These are phyloP conservation scores for Tricholoma matsutake DNA, from an alignment of 768 basidiomycete genomes.

Conservation along the genomic window DNA sequence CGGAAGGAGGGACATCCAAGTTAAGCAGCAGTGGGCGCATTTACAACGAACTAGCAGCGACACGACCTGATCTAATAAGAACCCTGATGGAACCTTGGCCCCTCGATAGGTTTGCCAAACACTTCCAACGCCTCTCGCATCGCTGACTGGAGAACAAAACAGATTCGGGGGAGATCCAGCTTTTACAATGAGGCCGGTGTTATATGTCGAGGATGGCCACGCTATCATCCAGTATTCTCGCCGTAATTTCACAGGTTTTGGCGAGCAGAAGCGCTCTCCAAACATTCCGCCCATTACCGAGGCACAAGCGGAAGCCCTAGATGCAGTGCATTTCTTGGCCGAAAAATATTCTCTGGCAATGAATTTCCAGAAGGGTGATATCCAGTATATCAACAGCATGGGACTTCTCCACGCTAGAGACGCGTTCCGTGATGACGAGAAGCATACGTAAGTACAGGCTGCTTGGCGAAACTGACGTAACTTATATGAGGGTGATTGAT, in stretches of 20 bases:
- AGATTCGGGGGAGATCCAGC: constrained; percentile 38
- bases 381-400: constrained; percentile 47
- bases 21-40: constrained; percentile 41
- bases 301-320: constrained; percentile 47
- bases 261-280: constrained; percentile 29
- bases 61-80: constrained; percentile 41
- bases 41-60: constrained; percentile 45
- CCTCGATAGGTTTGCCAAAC: constrained; percentile 33
- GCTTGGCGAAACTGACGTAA: neutral
- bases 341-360: constrained; percentile 41
- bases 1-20: constrained; percentile 42
- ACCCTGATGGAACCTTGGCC: constrained; percentile 42
- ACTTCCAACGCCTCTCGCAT: neutral
- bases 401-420: constrained; percentile 43
- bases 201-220: constrained; percentile 37
- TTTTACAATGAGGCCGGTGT: constrained; percentile 35
- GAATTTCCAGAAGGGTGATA: constrained; percentile 48
- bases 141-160: neutral
- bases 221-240: constrained; percentile 47
- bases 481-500: neutral
- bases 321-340: constrained; percentile 42
- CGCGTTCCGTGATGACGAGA: constrained; percentile 38
- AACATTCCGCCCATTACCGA: constrained; percentile 46
- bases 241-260: constrained; percentile 42
- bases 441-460: constrained; percentile 34